Evolutionary conservation across 176 grass and related monocot genomes (phyloP), one percentile per base, ranked within the genome.

Genomic region (Aegilops umbellulata): DNA sequence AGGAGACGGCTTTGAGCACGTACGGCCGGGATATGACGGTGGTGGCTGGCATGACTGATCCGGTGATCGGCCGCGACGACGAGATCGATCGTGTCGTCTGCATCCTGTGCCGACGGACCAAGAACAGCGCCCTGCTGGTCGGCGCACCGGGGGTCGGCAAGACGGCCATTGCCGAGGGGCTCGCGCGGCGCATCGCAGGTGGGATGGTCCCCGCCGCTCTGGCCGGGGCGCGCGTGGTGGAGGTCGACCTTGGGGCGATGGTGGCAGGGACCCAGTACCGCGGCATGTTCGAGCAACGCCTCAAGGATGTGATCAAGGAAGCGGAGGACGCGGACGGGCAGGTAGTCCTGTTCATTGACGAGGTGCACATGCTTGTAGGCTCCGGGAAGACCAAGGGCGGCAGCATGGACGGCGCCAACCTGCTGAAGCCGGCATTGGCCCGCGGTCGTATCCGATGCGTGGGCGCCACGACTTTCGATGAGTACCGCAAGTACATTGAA

Each of bases 81-180:
- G 86, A 86, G 74, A 70, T 91, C 25, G 81, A 89, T 23, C 82
- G 83, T 66, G 23, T 89, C 20, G 55, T 91, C 51, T 82, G 90
- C 42, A 87, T 91, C 61, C 83, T 94, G 19, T 63, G 83, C 86
- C 86, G 89, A 10, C 82, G 88, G n/a, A 94, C 82, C 23, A 94
- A 91, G 46, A 94, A 94, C 57, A 94, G 71, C 71, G 71, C 71
- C 38, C 41, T 74, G 71, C 71, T 46, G 8, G 41, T 74, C 24
- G 71, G 71, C 7, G 71, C 71, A 13, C 41, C 41, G 6, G 71
- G 41, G 1, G 71, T 74, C 23, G 71, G 71, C 38, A 73, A 73
- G 69, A 73, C 69, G 38, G 69, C 69, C 38, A 73, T 73, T 25
- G 69, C 69, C 11, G 69, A 73, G 38, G 69, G 69, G 6, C 69